These are phyloP conservation scores for Xylariaceae sp. DNA, from an alignment of 2,329 filamentous ascomycete species.

Conservation along the genomic window DNA sequence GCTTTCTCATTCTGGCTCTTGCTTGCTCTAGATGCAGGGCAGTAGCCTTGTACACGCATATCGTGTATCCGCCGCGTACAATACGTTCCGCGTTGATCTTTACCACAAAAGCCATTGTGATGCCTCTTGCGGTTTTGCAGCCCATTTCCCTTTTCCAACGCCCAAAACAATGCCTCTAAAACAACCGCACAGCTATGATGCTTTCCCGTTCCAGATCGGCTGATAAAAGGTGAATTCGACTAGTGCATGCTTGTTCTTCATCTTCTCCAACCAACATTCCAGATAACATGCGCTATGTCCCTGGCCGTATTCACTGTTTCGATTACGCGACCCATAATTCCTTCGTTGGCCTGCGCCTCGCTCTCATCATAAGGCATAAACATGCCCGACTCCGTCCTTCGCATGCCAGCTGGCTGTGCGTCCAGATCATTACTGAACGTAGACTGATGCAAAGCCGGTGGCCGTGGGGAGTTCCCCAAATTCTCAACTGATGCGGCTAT, in stretches of 20 bases:
- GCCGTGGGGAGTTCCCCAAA: conserved; percentile 10
- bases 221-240: not conserved
- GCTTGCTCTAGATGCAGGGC: too few relatives aligned
- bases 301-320: conserved; percentile 74
- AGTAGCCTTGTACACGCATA: too few relatives aligned
- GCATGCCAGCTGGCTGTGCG: conserved; percentile 59
- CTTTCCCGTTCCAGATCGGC: not conserved
- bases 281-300: conserved; percentile 67
- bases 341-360: conserved; percentile 56
- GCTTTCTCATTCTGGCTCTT: too few relatives aligned
- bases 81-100: too few relatives aligned
- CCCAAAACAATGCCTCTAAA: not conserved
- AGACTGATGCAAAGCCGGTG: conserved; percentile 42
- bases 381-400: conserved; percentile 81
- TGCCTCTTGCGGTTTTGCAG: not conserved
- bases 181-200: not conserved
- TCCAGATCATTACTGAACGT: conserved; percentile 46
- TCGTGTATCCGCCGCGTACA: too few relatives aligned
- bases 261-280: conserved; percentile 65
- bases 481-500: conserved; percentile 11
- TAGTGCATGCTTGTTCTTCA: conserved; percentile 28
- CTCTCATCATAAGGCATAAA: conserved; percentile 83
- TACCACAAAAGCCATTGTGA: too few relatives aligned
- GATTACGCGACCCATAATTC: conserved; percentile 73
- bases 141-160: not conserved